Evolutionary conservation across 1,284 basidiomycete genomes (phyloP).

Genomic region (Somion occarium): DNA sequence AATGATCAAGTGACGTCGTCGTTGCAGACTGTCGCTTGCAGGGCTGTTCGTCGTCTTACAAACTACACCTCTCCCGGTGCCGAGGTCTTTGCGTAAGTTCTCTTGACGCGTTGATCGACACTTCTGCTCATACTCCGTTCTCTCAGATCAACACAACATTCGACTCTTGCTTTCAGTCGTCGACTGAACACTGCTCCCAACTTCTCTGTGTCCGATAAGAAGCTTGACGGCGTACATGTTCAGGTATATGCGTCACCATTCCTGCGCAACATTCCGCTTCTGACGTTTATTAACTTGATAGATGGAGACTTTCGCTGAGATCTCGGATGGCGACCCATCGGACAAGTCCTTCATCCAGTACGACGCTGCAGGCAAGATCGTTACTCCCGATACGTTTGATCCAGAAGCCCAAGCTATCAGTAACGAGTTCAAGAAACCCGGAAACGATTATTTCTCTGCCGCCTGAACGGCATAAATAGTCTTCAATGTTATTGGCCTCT

Average conservation of each 20-base stretch:
- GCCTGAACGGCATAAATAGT: too few species aligned
- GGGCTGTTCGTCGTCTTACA: slow-evolving; percentile 62
- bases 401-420: slow-evolving; percentile 20
- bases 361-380: slow-evolving; percentile 1
- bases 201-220: slow-evolving; percentile 27
- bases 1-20: not conserved
- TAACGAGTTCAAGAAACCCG: slow-evolving; percentile 25
- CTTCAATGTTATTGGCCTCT: too few species aligned
- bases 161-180: slow-evolving; percentile 32
- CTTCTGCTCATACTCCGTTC: not conserved
- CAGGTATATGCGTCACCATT: slow-evolving; percentile 39
- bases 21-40: slow-evolving; percentile 45
- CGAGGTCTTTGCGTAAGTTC: slow-evolving; percentile 49
- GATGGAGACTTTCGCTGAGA: slow-evolving; percentile 9
- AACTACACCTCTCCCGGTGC: slow-evolving; percentile 49
- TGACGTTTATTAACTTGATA: not conserved
- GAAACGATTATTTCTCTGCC: not conserved
- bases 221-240: slow-evolving; percentile 42
- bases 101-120: not conserved
- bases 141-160: slow-evolving; percentile 23
- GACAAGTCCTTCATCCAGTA: slow-evolving; percentile 8
- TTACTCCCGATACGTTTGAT: slow-evolving; percentile 8
- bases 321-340: slow-evolving; percentile 6
- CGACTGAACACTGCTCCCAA: slow-evolving; percentile 15
- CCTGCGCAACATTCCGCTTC: not conserved